phyloP scores from a whole-genome alignment of 1,284 basidiomycete genomes.

The Schizophyllum commune region DNA sequence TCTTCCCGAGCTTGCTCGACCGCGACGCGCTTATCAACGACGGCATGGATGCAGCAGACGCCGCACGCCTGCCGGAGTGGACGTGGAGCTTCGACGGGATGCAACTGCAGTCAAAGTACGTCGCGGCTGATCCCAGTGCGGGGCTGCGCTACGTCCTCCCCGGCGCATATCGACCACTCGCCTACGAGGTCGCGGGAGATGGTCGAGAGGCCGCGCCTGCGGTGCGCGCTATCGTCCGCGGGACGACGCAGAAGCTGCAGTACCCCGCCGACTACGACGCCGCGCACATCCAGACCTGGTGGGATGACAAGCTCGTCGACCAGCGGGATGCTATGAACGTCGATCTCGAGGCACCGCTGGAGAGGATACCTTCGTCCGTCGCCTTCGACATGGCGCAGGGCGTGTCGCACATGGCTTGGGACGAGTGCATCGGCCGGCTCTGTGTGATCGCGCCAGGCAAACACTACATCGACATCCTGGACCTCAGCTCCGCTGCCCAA shows the following conservation, averaged over 20 bases:
- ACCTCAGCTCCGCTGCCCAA: slow-evolving; percentile 27
- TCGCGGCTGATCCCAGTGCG: neutral
- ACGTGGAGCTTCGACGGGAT: neutral
- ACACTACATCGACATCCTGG: slow-evolving; percentile 26
- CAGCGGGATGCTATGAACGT: neutral
- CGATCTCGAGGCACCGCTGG: slow-evolving; percentile 1
- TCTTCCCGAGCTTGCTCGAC: neutral
- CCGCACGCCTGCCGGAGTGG: neutral
- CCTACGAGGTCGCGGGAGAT: neutral
- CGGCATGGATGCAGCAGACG: slow-evolving; percentile 2
- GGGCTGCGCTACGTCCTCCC: neutral
- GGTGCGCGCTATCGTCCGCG: neutral
- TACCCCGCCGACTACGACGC: neutral
- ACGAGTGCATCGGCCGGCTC: slow-evolving; percentile 36
- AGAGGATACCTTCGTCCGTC: slow-evolving; percentile 14
- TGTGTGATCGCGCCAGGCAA: slow-evolving; percentile 27
- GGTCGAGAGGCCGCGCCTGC: neutral
- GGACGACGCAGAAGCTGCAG: neutral
- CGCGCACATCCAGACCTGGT: slow-evolving; percentile 1
- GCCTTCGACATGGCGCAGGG: slow-evolving; percentile 18
- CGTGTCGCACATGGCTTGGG: slow-evolving; percentile 33
- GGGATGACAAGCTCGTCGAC: neutral
- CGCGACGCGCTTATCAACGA: slow-evolving; percentile 4
- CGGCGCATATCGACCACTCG: neutral
- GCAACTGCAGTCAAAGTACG: neutral